Base-by-base conservation (phyloP, 2,329 filamentous ascomycete species). In the Paracoccidioides lutzii region DNA sequence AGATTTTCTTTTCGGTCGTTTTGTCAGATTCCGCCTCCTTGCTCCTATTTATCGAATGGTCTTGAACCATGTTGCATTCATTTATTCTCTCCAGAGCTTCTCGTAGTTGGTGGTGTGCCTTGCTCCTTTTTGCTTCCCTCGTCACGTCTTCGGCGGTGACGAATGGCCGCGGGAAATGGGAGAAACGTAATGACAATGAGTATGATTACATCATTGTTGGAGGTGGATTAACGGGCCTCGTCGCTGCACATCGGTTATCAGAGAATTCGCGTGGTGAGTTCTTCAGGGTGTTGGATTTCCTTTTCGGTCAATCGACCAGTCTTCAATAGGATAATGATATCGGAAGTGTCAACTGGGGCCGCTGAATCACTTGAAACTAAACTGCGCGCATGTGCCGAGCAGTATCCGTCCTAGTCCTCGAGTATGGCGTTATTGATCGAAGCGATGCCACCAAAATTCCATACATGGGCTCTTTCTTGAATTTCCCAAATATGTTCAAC, bases 401-500 rank as follows among this genome's bases (percentile, higher is more conserved):
- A 61, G 59, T 54, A 28, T 58, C 56, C 33, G 60, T 62, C 33
- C 55, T 61, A 32, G 60, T 62, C 30, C 49, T 62, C 10, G 60
- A 62, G 52, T 60, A 58, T 58, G 60, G 60, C 14, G 22, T 53
- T n/a, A 57, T 61, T 51, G 61, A 63, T 42, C 38, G 55, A 41
- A 58, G 61, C 58, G 58, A 58, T 44, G 45, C 30, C 44, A 58
- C 57, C n/a, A 41, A 49, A 42, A 53, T 57, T 55, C 49, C 62
- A 40, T 57, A 32, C 52, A 54, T 43, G 43, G 57, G 38, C 22
- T 52, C 44, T 30, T 59, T 55, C 41, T 59, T 60, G 30, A 60
- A 62, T 45, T 60, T 60, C 22, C 59, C 57, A 37, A 62, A 42
- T 40, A 64, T 66, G 64, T 66, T 60, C 58, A 65, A 66, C 44